Base-by-base conservation (phyloP, 352 stramenopile species). In the Globisporangium iwayamae region DNA sequence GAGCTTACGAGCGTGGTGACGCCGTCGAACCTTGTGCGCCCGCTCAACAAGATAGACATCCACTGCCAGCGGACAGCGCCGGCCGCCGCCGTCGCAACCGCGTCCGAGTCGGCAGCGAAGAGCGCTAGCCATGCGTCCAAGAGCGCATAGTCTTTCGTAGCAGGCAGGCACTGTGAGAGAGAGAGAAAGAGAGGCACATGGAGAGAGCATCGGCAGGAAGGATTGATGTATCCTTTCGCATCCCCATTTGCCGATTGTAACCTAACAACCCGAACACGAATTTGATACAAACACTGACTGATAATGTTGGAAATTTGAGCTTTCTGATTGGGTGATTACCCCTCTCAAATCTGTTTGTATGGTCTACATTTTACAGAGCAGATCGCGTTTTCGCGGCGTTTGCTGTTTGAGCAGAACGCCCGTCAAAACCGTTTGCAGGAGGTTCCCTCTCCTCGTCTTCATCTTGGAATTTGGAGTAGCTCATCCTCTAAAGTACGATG, bases 11-110 rank as follows among this genome's bases (percentile, higher is more conserved):
- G 48, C 34, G 67, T 75, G 1, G 62, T 81, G 46, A 91, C 79
- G 48, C 82, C 79, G 20, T 83, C 79, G 20, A 82, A 79, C 9
- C 66, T 91, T 14, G 56, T 91, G 67, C 73, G 73, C 9, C 76
- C 82, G 4, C 70, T 91, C 25, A 84, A 64, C n/a, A 74, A 84
- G 57, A 91, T 89, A 57, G 74, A 76, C 45, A 81, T 90, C 36
- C 43, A 67, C 54, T 62, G 41, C 52, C n/a, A 66, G 28, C 38
- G 39, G 16, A 48, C 43, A 18, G 43, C 18, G 1, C 43, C 43
- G 13, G 16, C 16, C 5, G 43, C 43, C 43, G 36, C 36, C 47
- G 25, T 28, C 25, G 25, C 25, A 28, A 47, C 60, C 2, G n/a
- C 38, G 20, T 13, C 14, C 32, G 51, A 57, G 43, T 30, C 45